Evolutionary conservation across 768 basidiomycete genomes (phyloP), one percentile per base, ranked within the genome.

Genomic region (Russula abietina): DNA sequence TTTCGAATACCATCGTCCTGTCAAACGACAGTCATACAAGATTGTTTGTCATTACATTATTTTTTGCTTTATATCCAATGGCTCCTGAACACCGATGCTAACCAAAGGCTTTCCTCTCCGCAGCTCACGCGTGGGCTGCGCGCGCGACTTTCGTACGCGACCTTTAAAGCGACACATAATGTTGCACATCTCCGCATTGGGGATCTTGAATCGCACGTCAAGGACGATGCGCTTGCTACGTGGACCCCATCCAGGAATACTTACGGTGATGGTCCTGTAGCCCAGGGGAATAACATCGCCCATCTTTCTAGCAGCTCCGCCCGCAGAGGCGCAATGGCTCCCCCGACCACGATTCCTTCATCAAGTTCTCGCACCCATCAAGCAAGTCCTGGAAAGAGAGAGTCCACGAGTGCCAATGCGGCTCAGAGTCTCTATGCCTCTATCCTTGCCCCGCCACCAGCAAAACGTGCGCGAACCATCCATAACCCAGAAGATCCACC

Each of bases 61-160:
- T 59, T 52, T 59, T 49, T 12, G 3, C 1, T 32, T 19, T n/a
- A 16, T 14, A 38, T 28, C 2, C 5, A 53, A 38, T 32, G 30
- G 8, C 26, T n/a, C 30, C 11, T 41, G 39, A 51, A 36, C 28
- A 33, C 51, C 56, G 63, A 63, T 57, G 65, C 71, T 69, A 70
- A 70, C 43, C 64, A 60, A 55, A 54, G 64, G 64, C 36, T 68
- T 61, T 50, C 56, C 48, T 75, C 62, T 62, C 56, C 69, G 59
- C 77, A 93, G 91, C 83, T 93, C 36, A 89, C 89, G 70, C 88
- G 88, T 71, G 85, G 82, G 58, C 80, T 93, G 60, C 85, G 91
- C 65, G 81, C 90, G 69, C 86, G 90, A 67, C 81, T 93, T 56
- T 82, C 88, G 0, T 90, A 91, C 74, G 91, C 91, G 26, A 86